Evolutionary conservation across 495 filamentous ascomycete genomes (phyloP), one percentile per base, ranked within the genome.

Genomic region (Penicillium samsonianum): DNA sequence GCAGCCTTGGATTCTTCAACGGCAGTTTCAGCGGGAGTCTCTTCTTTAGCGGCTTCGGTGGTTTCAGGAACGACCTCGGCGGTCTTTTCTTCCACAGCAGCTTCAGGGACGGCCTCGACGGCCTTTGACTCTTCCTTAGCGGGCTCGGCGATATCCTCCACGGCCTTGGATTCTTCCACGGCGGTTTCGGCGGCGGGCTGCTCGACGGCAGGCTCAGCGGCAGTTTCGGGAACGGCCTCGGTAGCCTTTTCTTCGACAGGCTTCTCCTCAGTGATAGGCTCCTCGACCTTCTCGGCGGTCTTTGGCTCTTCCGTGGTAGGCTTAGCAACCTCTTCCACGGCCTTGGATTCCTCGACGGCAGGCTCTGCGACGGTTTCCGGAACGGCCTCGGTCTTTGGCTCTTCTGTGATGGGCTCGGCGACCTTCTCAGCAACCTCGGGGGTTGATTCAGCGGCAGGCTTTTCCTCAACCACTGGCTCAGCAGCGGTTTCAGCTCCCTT

Each of bases 241-340:
- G 40, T 31, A 37, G 42, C 25, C 31, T 40, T 40, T 14, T 44
- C 28, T 4, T 54, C 37, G 20, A 25, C 44, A 23, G 53, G 23
- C 47, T 23, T 22, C 19, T 50, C 30, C 9, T 55, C 51, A 4
- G 11, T 33, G 17, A 30, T 37, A 6, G 53, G 22, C 23, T n/a
- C n/a, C 38, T 28, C 48, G 33, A 20, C 42, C 31, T 40, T 19
- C 22, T 49, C 55, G 19, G 43, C 53, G 22, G 54, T 23, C 19
- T 64, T 51, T 51, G 62, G 35, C 46, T 65, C 65, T 23, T 65
- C 61, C 14, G 31, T 25, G 20, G 50, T 19, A 17, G 54, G 17
- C 25, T 49, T 50, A 11, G 52, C 40, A 23, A 48, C 57, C 44
- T 57, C 55, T 41, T 61, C 59, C 4, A 25, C 53, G 10, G 40